Base-by-base conservation (phyloP, 2,329 filamentous ascomycete genomes). In the Catunica adiposa region DNA sequence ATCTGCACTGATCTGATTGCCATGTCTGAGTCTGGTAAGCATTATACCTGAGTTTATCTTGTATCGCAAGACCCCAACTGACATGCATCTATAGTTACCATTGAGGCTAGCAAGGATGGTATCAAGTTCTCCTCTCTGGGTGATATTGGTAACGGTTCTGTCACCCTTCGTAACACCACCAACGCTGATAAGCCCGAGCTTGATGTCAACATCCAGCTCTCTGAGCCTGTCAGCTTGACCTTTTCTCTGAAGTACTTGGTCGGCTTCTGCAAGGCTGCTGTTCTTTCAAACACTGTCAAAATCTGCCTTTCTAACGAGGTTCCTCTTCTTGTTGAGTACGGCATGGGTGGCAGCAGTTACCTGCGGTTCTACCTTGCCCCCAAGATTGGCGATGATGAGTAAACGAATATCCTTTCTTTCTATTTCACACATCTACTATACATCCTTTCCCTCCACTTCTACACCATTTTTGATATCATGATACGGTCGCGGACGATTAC, bases 181-280 rank as follows among this genome's bases (percentile, higher is more conserved):
- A 86, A 89, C 67, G 78, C 96, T 61, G 90, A 97, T 42, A 94
- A 97, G 75, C 83, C 87, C 51, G 80, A 86, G 8, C 75, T 84
- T 66, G 86, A 89, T 66, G 85, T 97, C 64, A 79, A 87, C 61
- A 96, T 98, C 69, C 82, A 89, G 66, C 81, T 98, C 60, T 84
- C 81, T 40, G 94, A 98, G 74, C 88, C 92, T 53, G 92, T 98
- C 59, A 78, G 86, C 37, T 79, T 98, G 61, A 97, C 90, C 52
- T 98, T 98, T 75, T 97, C 92, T 34, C 84, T 98, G 65, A 98
- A 98, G 75, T 98, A 98, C 73, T 83, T 98, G 2, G 87, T 94
- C 77, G 97, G 97, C 79, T 98, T 98, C 76, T 97, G 92, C 85
- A 98, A 98, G 76, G 94, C 94, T 34, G 85, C 88, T 61, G 83